Base-by-base conservation (phyloP, 345 rosid genomes). In the Adansonia digitata region DNA sequence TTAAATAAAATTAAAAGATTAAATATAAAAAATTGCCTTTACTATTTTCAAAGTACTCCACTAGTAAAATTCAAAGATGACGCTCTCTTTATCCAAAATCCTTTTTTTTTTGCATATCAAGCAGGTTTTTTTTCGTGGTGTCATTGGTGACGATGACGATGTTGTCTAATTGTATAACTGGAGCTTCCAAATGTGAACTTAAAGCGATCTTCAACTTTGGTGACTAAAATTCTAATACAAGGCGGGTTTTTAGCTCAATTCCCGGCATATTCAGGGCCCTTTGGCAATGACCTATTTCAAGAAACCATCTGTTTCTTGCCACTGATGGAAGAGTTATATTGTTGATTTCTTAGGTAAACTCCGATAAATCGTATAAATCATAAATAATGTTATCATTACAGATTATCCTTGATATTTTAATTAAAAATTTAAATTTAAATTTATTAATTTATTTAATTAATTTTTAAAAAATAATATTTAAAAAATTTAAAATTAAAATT, bases 191-290 rank as follows among this genome's bases (percentile, higher is more conserved):
- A 76, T 91, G 98, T 74, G 82, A 84, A 27, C 83, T 83, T 39
- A 65, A 88, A 81, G 97, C 92, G 20, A 85, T 93, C 26, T 93
- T 91, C 88, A 91, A 90, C 83, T 93, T 93, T 9, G 97, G 94
- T 34, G 98, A 93, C 74, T 93, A 94, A 2, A 91, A 93, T 57
- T 83, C 93, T 5, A 97, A 93, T 80, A 91, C 93, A 31, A 0
- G 97, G 97, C 20, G 98, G 98, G 17, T 93, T 91, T 67, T 89
- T 91, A 84, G 97, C 97, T 5, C 97, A 97, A 9, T 93, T 93
- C 74, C 98, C 98, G 15, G 84, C 90, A 20, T 90, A 93, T 40
- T 75, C 85, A 1, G 87, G 86, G 29, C 98, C 97, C 4, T 93
- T 84, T 79, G 98, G 98, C 55, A n/a, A 82, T 86, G 85, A 93